phyloP scores from a whole-genome alignment of 768 basidiomycete genomes.

The Sporobolomyces pararoseus region DNA sequence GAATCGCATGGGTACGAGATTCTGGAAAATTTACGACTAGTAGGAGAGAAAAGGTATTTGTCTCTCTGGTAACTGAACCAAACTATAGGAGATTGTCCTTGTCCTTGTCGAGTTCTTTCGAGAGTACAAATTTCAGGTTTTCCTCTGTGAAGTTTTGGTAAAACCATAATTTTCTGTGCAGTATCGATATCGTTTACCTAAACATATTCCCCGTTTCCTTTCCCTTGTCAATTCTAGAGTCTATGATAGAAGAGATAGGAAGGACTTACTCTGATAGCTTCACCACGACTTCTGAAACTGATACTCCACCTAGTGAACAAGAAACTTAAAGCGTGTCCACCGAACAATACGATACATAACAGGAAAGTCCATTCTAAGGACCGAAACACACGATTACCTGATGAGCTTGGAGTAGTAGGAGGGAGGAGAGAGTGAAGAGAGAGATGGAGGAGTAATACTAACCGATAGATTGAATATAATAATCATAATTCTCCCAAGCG shows the following conservation, averaged over 20 bases:
- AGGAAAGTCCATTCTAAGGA: constrained; percentile 87
- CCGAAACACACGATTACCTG: too few relatives aligned
- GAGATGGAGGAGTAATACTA: too few relatives aligned
- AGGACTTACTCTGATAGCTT: constrained; percentile 63
- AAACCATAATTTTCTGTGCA: constrained; percentile 32
- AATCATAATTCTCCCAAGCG: constrained; percentile 86
- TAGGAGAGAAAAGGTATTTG: constrained; percentile 70
- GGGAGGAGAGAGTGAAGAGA: too few relatives aligned
- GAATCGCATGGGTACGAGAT: constrained; percentile 83
- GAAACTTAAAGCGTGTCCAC: constrained; percentile 86
- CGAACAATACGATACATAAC: constrained; percentile 76
- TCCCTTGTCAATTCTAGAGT: too few relatives aligned
- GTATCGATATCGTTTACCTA: constrained; percentile 27
- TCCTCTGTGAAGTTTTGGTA: constrained; percentile 40
- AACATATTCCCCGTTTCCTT: neutral
- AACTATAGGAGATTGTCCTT: constrained; percentile 55
- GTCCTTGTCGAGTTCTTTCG: constrained; percentile 44
- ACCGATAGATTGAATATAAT: constrained; percentile 63
- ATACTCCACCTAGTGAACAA: constrained; percentile 85
- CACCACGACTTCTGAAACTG: constrained; percentile 70
- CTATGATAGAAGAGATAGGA: constrained; percentile 52
- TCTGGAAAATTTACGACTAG: constrained; percentile 63
- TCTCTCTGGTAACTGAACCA: constrained; percentile 95
- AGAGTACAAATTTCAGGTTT: constrained; percentile 40
- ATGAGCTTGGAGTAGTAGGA: too few relatives aligned